Percentiles rank a stretch among this genome's conserved stretches.
These are phyloP conservation scores for Colletotrichum endophyticum DNA, from an alignment of 2,329 filamentous ascomycete species.

Conservation along the genomic window DNA sequence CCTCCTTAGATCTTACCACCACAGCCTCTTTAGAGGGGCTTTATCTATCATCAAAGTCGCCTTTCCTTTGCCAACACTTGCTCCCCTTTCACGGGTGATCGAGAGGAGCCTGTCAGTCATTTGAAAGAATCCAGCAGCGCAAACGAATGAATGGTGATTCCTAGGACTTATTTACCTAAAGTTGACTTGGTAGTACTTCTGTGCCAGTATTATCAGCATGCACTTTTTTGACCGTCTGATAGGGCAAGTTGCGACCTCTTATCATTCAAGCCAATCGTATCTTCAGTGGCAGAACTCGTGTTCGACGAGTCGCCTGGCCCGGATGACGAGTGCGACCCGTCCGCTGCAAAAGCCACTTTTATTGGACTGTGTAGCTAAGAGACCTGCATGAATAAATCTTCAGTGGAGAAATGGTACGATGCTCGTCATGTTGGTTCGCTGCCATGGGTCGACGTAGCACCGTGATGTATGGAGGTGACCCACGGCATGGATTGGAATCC, in stretches of 20 bases:
- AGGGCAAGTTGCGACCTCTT: not conserved
- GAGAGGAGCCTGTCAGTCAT: too few species aligned
- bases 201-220: not conserved
- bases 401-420: not conserved
- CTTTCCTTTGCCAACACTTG: not conserved
- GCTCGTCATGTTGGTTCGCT: not conserved
- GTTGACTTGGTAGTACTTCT: not conserved
- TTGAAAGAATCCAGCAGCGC: too few species aligned
- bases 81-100: not conserved
- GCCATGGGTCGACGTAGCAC: not conserved
- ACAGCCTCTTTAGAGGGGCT: not conserved
- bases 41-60: not conserved
- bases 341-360: not conserved
- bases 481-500: not conserved
- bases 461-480: not conserved
- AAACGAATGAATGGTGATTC: too few species aligned
- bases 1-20: not conserved
- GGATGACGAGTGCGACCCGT: not conserved
- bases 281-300: not conserved
- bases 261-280: not conserved
- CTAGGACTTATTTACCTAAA: too few species aligned
- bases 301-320: not conserved
- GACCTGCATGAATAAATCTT: not conserved
- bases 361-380: not conserved
- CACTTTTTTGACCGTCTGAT: not conserved